Base-by-base conservation (phyloP, 2,329 filamentous ascomycete genomes). In the Arachnopeziza araneosa region DNA sequence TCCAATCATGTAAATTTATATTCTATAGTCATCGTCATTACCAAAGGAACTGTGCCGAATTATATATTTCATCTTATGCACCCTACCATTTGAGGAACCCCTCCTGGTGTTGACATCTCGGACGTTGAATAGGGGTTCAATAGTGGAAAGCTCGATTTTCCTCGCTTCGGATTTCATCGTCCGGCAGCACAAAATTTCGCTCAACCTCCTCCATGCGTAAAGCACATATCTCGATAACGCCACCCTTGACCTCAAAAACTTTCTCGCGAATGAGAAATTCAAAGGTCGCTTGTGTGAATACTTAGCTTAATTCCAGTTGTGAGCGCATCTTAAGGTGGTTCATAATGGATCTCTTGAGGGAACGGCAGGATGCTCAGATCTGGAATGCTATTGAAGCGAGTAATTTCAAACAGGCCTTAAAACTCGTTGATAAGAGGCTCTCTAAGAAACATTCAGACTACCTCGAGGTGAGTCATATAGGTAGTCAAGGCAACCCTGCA, bases 371-470 rank as follows among this genome's bases (percentile, higher is more conserved):
- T 61, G 63, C 60, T 22, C 67, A 67, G 9, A 74, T 74, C 49
- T 72, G 69, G 67, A 70, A 68, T 53, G 69, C 71, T 17, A 70
- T 74, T 51, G 70, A 73, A 50, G 66, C 65, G n/a, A 67, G 65
- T 32, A 71, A 72, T 61, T 70, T 66, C 56, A 74, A 73, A 63
- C 69, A 72, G 60, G 72, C 72, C 12, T 61, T 72, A 50, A 74
- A 72, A 60, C 61, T 71, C 3, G 69, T 74, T 3, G 71, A 73
- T 10, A 74, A 73, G 62, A 67, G 68, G 52, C 55, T 74, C 30
- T 60, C 66, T 24, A 74, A 74, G 62, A 70, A 69, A 24, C 61
- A 55, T 14, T 66, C 66, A 5, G 66, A 70, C 24, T 72, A 73
- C 59, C 62, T 70, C 23, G 64, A 72, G 65, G 72, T 74, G 65